Base-by-base conservation (phyloP, 1,139 yeast species). In the Suhomyces maxii region DNA sequence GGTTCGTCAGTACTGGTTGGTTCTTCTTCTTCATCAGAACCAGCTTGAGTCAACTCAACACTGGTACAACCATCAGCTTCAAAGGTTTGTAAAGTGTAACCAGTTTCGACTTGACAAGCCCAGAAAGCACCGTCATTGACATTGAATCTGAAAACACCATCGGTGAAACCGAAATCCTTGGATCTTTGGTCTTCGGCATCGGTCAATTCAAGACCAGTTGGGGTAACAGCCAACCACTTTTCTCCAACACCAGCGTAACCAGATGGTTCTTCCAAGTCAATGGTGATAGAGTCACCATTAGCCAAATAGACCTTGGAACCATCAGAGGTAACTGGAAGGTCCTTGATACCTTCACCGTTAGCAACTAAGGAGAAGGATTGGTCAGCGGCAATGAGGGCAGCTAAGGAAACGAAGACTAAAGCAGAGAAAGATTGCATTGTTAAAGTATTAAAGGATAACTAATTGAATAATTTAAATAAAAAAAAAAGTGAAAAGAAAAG, bases 331-430 rank as follows among this genome's bases (percentile, higher is more conserved):
- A 68, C 69, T 6, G 61, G 55, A 28, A 56, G 48, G 46, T 60
- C 48, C 30, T 12, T 8, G 49, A 66, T 49, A 34, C 53, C 52
- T 26, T 49, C 58, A 52, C 71, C 72, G 31, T 44, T 34, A 35
- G 72, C 72, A 40, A 60, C 52, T 48, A 67, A 62, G 36, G 53
- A 42, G 57, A 67, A 57, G 41, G 59, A 49, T 50, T 64, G 63
- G 60, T 68, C 73, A 39, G 71, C 74, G 23, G 54, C 52, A 50
- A 60, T 66, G 45, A 50, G 42, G 28, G 70, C 50, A 41, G 67
- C 69, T 43, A 68, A 53, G 31, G 69, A 49, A 37, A 63, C 53
- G 46, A 67, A 55, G 44, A 67, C 57, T 35, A 60, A 47, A 31
- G 58, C 41, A 53, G 55, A 51, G 53, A 62, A 55, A 37, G 57